Evolutionary conservation across 108 stramenopile genomes (phyloP), one percentile per base, ranked within the genome.

Genomic region (Cylindrotheca closterium): DNA sequence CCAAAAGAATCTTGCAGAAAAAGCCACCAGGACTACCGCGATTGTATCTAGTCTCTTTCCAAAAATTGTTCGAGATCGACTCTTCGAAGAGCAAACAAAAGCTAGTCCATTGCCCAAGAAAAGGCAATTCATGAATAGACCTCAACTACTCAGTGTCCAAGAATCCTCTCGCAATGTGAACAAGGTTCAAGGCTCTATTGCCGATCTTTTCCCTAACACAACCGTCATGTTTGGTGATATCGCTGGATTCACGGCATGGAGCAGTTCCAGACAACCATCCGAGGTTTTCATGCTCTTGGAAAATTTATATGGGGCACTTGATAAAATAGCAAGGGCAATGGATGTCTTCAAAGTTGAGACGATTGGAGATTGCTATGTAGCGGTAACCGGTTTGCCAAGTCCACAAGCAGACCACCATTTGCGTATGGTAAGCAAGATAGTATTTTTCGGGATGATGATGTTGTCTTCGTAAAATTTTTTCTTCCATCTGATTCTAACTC

Each of bases 281-380:
- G 74, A 79, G 31, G 80, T 79, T 2, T 82, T 82, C 56, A 45
- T 18, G 17, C 80, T 82, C 1, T 70, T 82, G 4, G 80, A 82
- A 28, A 56, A 33, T 17, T 30, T 82, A 17, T 82, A 78, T 59
- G 67, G 74, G 69, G 74, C 74, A 34, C 79, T 82, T 28, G 76
- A 80, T 55, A 58, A 46, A 24, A 34, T 78, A 2, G 79, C 79
- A 21, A 45, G 18, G 45, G 17, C 8, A 10, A 15, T 15, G 18
- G 59, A 29, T 25, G 59, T 60, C 23, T 60, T 60, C 29, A 56
- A 56, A 56, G 29, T 56, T n/a, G 51, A 51, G 18, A 52, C 51
- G 51, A 52, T 52, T 25, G 51, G 51, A 21, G 51, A 52, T n/a
- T 52, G 51, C n/a, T 52, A 52, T 18, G 51, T 52, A 7, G 51